A percentile compares a stretch with the other conserved stretches of the same genome.
Conservation (phyloP, 495 filamentous ascomycete species). For the Tuber umbilicatum region DNA sequence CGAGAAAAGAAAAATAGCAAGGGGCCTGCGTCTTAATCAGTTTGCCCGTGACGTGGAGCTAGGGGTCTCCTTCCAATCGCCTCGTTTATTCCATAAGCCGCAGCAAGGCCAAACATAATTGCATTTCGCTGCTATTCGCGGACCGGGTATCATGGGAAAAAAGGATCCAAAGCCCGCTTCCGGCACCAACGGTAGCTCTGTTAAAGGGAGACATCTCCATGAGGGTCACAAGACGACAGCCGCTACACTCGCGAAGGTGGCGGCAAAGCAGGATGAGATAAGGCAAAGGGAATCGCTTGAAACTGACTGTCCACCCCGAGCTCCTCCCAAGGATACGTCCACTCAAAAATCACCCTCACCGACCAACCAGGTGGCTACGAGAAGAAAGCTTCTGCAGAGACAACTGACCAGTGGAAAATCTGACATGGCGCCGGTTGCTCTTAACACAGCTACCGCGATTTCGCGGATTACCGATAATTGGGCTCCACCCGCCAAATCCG, state of each 20-base stretch:
- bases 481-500: constrained; percentile 27
- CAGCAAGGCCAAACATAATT: constrained; percentile 8
- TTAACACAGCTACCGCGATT: constrained; percentile 30
- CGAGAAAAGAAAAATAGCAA: constrained; percentile 30
- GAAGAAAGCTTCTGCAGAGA: constrained; percentile 29
- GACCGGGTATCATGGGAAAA: constrained; percentile 29
- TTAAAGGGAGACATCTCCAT: constrained; percentile 24
- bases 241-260: constrained; percentile 33
- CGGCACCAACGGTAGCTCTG: constrained; percentile 25
- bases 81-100: constrained; percentile 12
- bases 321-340: constrained; percentile 27
- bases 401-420: constrained; percentile 21
- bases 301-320: constrained; percentile 29
- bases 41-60: constrained; percentile 32
- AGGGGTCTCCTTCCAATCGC: constrained; percentile 31
- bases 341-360: background rate
- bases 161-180: constrained; percentile 28
- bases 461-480: constrained; percentile 34
- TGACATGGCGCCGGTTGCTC: constrained; percentile 26
- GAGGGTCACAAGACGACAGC: constrained; percentile 36
- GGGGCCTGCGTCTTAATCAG: constrained; percentile 33
- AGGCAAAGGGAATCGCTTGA: constrained; percentile 23
- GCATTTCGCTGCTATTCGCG: background rate
- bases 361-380: constrained; percentile 3
- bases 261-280: constrained; percentile 31